Percentiles rank a stretch among this genome's conserved stretches.
These are phyloP conservation scores for Laguncularia racemosa DNA, from an alignment of 345 rosid species.

Conservation along the genomic window DNA sequence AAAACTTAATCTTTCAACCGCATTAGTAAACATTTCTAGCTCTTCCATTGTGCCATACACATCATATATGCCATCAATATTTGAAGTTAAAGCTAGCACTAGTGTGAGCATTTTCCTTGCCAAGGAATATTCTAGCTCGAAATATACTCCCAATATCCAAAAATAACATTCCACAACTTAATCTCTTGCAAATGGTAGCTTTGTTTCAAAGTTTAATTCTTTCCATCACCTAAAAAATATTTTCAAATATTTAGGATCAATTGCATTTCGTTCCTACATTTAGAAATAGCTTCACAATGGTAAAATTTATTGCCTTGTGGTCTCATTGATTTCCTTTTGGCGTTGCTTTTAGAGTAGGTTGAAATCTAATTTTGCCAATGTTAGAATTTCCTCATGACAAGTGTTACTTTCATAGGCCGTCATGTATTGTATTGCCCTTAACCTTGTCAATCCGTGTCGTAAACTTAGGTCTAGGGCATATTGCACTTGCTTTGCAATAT, in stretches of 20 bases:
- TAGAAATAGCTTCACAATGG: too few relatives aligned
- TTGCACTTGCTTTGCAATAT: neutral
- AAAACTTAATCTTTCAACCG: neutral
- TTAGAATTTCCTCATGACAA: neutral
- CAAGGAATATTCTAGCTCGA: slow-evolving; percentile 9
- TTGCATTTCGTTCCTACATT: too few relatives aligned
- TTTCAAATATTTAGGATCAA: neutral
- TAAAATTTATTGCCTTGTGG: neutral
- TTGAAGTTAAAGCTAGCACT: neutral
- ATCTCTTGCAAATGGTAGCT: slow-evolving; percentile 11
- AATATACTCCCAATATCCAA: slow-evolving; percentile 5
- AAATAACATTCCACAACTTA: slow-evolving; percentile 9
- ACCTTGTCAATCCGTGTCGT: slow-evolving; percentile 9
- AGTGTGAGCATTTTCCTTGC: neutral
- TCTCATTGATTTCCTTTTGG: slow-evolving; percentile 4
- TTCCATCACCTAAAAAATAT: slow-evolving; percentile 14
- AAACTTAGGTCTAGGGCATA: slow-evolving; percentile 10
- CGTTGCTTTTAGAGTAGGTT: slow-evolving; percentile 6
- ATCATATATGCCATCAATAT: neutral
- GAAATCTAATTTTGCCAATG: slow-evolving; percentile 12
- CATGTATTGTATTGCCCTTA: slow-evolving; percentile 7
- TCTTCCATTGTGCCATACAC: neutral
- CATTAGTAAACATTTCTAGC: neutral
- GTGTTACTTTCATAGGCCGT: slow-evolving; percentile 1
- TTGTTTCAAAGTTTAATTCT: neutral